Evolutionary conservation across 2,329 filamentous ascomycete species (phyloP).

Genomic region (Dryadomyces quercus-mongolicae): DNA sequence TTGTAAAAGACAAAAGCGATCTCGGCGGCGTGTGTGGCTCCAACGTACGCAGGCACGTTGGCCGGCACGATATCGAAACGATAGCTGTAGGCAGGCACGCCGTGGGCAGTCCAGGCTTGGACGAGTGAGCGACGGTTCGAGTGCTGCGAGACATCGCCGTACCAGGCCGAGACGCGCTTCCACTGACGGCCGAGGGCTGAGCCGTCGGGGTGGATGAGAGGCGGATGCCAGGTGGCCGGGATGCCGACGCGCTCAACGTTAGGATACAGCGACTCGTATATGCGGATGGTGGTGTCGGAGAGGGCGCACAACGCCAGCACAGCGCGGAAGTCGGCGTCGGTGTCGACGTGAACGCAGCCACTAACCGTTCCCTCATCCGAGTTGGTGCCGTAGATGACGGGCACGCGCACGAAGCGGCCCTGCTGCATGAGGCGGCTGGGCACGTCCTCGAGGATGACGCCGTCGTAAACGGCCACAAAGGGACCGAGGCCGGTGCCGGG

Average conservation of each 20-base stretch:
- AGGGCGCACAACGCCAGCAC: no score
- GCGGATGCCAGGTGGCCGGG: slow-evolving; percentile 19
- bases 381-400: slow-evolving; percentile 48
- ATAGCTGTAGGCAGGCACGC: slow-evolving; percentile 22
- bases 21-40: slow-evolving; percentile 29
- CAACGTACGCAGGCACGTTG: slow-evolving; percentile 15
- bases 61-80: slow-evolving; percentile 26
- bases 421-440: not conserved
- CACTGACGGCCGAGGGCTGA: not conserved
- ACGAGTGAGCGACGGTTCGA: slow-evolving; percentile 3
- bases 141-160: slow-evolving; percentile 9
- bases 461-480: not conserved
- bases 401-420: slow-evolving; percentile 15
- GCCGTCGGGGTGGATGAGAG: not conserved
- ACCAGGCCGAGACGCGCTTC: slow-evolving; percentile 9
- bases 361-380: slow-evolving; percentile 52
- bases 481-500: not conserved
- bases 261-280: slow-evolving; percentile 34
- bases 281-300: slow-evolving; percentile 1
- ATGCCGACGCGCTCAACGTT: slow-evolving; percentile 34
- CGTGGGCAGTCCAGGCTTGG: slow-evolving; percentile 6
- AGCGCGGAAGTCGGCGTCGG: slow-evolving; percentile 35
- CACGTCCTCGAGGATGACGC: not conserved
- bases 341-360: slow-evolving; percentile 38
- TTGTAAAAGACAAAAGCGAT: slow-evolving; percentile 44